Conservation (phyloP, 2,329 filamentous ascomycete species). For the Aspergillus bombycis region DNA sequence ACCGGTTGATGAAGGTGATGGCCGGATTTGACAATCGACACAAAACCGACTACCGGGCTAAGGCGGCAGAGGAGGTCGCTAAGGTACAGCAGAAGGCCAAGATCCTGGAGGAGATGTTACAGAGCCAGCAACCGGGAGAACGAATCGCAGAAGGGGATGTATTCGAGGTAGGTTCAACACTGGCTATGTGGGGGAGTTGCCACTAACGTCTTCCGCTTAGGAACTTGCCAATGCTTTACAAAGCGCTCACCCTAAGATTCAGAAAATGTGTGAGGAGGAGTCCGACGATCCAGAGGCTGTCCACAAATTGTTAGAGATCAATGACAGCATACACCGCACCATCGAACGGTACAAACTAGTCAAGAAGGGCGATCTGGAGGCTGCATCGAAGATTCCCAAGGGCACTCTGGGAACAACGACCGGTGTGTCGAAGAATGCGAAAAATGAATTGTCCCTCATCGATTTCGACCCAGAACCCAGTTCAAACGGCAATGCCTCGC, state of each 20-base stretch:
- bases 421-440: slow-evolving; percentile 65
- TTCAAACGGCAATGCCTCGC: slow-evolving; percentile 47
- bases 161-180: slow-evolving; percentile 57
- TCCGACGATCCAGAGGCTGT: slow-evolving; percentile 96
- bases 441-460: slow-evolving; percentile 87
- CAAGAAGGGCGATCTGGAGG: slow-evolving; percentile 91
- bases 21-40: slow-evolving; percentile 92
- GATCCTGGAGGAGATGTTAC: slow-evolving; percentile 88
- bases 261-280: slow-evolving; percentile 99
- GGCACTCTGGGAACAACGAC: slow-evolving; percentile 73
- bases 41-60: slow-evolving; percentile 97
- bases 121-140: slow-evolving; percentile 80
- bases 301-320: slow-evolving; percentile 92
- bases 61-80: slow-evolving; percentile 91
- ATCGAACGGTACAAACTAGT: slow-evolving; percentile 94
- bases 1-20: slow-evolving; percentile 98
- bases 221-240: slow-evolving; percentile 87
- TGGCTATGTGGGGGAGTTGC: not conserved
- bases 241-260: slow-evolving; percentile 96
- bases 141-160: slow-evolving; percentile 71
- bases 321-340: slow-evolving; percentile 97
- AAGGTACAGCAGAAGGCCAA: slow-evolving; percentile 96
- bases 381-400: slow-evolving; percentile 78
- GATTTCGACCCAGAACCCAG: slow-evolving; percentile 73
- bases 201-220: slow-evolving; percentile 40